Percentiles rank a stretch among this genome's conserved stretches.
These are phyloP conservation scores for Epichloe festucae DNA, from an alignment of 2,329 filamentous ascomycete genomes.

Conservation along the genomic window DNA sequence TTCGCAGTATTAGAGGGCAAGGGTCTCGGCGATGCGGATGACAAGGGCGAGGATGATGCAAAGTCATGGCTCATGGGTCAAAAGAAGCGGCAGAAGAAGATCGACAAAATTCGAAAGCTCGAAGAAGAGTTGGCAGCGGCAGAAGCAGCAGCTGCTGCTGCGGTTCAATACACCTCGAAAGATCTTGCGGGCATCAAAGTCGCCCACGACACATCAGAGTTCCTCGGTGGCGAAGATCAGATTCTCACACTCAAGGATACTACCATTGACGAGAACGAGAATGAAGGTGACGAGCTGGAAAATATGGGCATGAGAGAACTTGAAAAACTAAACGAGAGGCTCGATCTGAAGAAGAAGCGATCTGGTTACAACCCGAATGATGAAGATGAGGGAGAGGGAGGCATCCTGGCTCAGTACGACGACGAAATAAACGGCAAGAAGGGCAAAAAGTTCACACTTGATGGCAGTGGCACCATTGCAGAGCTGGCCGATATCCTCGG, in stretches of 20 bases:
- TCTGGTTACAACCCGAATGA: slow-evolving; percentile 78
- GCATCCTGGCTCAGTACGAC: slow-evolving; percentile 81
- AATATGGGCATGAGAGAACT: slow-evolving; percentile 59
- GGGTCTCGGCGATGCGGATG: slow-evolving; percentile 66
- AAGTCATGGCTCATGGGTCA: slow-evolving; percentile 77
- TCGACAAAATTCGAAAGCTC: slow-evolving; percentile 58
- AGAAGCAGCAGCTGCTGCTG: slow-evolving; percentile 51
- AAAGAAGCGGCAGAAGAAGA: slow-evolving; percentile 90
- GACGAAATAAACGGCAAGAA: slow-evolving; percentile 91
- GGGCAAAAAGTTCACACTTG: slow-evolving; percentile 74
- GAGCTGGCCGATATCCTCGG: slow-evolving; percentile 46
- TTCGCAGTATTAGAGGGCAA: slow-evolving; percentile 66
- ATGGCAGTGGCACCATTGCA: slow-evolving; percentile 57
- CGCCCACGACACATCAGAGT: slow-evolving; percentile 70
- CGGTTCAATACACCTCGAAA: slow-evolving; percentile 61
- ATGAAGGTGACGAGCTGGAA: slow-evolving; percentile 82
- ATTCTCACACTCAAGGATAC: slow-evolving; percentile 90
- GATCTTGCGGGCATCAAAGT: slow-evolving; percentile 88
- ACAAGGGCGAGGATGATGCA: slow-evolving; percentile 56
- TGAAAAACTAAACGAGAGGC: slow-evolving; percentile 59
- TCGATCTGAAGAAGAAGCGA: slow-evolving; percentile 83
- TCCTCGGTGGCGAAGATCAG: slow-evolving; percentile 75
- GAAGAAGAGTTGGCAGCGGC: slow-evolving; percentile 71
- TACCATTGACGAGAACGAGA: slow-evolving; percentile 70
- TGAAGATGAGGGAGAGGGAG: slow-evolving; percentile 49